Evolutionary conservation across 768 basidiomycete genomes (phyloP).

Genomic region (Naganishia randhawae): DNA sequence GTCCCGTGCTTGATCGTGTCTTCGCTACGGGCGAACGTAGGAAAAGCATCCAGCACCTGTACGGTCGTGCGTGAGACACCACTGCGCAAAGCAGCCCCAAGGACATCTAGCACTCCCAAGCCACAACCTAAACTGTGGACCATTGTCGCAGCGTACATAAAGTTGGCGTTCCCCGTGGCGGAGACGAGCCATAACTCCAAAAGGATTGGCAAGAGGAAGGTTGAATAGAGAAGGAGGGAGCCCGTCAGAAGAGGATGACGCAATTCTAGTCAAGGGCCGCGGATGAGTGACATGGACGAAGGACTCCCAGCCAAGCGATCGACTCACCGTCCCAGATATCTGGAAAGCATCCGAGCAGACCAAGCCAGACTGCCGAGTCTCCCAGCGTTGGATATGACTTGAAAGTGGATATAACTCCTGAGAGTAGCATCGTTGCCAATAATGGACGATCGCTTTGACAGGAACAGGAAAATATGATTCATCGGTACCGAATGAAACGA

Average conservation of each 20-base stretch:
- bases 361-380: constrained; percentile 80
- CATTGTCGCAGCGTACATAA: constrained; percentile 92
- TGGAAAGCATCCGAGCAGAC: constrained; percentile 74
- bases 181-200: constrained; percentile 85
- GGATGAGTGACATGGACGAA: no score
- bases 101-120: constrained; percentile 72
- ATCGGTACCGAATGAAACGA: background rate
- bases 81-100: constrained; percentile 69
- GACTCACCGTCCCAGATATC: constrained; percentile 75
- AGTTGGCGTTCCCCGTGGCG: constrained; percentile 94
- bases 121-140: constrained; percentile 88
- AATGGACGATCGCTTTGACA: constrained; percentile 71
- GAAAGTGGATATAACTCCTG: constrained; percentile 75
- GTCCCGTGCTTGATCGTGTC: background rate
- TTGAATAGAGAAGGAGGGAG: constrained; percentile 76
- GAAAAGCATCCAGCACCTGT: constrained; percentile 25
- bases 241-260: constrained; percentile 78
- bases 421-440: constrained; percentile 69
- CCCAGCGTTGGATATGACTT: constrained; percentile 89
- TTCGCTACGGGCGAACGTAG: background rate
- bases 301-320: background rate
- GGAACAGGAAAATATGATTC: background rate
- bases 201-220: constrained; percentile 82
- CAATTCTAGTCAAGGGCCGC: constrained; percentile 54
- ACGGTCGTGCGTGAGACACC: constrained; percentile 5